Base-by-base conservation (phyloP, 192 early-diverging fungal species). In the Dimargaris verticillata region DNA sequence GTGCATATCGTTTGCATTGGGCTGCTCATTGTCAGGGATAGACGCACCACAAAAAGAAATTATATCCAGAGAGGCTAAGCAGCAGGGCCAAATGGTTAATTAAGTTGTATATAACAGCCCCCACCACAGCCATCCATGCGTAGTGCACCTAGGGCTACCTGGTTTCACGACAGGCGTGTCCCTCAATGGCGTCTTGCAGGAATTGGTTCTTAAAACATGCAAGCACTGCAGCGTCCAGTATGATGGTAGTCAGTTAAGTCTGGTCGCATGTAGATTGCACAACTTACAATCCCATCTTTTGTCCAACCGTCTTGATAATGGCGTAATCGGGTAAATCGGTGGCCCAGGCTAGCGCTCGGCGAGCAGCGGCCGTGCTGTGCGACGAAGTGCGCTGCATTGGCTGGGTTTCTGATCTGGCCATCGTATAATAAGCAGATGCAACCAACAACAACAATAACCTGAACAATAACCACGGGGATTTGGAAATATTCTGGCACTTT, bases 211-310 rank as follows among this genome's bases (percentile, higher is more conserved):
- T 3, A 3, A 20, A 15, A 20, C 46, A 1, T 20, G 2, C 3
- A 15, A 6, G 46, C 17, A 47, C 20, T 3, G 17, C 20, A n/a
- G 46, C 2, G 20, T 2, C 11, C 11, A 47, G 3, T 11, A 2
- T 11, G 3, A 11, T 47, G 11, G 46, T 3, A 2, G 1, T 47
- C 20, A 20, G 14, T 2, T 11, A 15, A n/a, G 2, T 1, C 20
- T 47, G 1, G 14, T 47, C 46, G 14, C 46, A 20, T 5, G 46
- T n/a, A 47, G 46, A 47, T 6, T 47, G 17, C 17, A n/a, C 17
- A 20, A 47, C 46, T 47, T 47, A 47, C 46, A 55, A 55, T n/a
- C 53, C 53, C 24, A 55, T 6, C 53, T 55, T 55, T 18, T n/a
- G 15, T 2, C 28, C 53, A 5, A 55, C 33, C 17, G 17, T 25